Evolutionary conservation across 345 rosid species (phyloP).

Genomic region (Brassica cretica): DNA sequence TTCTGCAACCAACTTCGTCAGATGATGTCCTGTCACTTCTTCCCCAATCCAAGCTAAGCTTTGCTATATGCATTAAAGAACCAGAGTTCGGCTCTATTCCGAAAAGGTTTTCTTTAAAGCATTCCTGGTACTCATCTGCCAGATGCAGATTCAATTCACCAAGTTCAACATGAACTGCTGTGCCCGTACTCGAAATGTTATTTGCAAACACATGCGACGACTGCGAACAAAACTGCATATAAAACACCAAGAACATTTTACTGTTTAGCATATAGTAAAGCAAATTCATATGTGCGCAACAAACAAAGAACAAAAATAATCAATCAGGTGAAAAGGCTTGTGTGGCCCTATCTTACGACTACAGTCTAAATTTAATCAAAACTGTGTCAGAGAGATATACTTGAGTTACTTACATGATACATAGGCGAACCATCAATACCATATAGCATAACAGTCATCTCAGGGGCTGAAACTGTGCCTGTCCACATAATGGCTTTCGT

Average conservation of each 20-base stretch:
- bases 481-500: conserved; percentile 82
- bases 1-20: conserved; percentile 57
- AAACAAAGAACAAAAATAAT: background rate
- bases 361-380: conserved; percentile 3
- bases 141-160: conserved; percentile 91
- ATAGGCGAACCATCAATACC: conserved; percentile 58
- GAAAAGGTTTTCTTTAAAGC: conserved; percentile 75
- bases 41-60: conserved; percentile 94
- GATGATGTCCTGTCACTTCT: conserved; percentile 66
- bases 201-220: conserved; percentile 93
- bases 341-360: background rate
- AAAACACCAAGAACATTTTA: conserved; percentile 20
- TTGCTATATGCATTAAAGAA: conserved; percentile 81
- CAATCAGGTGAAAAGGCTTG: conserved; percentile 16
- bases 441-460: conserved; percentile 76
- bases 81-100: conserved; percentile 90
- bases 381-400: background rate
- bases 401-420: conserved; percentile 74
- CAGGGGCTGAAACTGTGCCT: conserved; percentile 93
- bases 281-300: background rate
- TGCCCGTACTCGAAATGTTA: conserved; percentile 74
- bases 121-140: conserved; percentile 96
- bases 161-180: conserved; percentile 83
- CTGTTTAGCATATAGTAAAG: background rate
- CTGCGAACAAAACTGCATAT: conserved; percentile 83